Base-by-base conservation (phyloP, 2,329 filamentous ascomycete species). In the Escovopsis sp. region DNA sequence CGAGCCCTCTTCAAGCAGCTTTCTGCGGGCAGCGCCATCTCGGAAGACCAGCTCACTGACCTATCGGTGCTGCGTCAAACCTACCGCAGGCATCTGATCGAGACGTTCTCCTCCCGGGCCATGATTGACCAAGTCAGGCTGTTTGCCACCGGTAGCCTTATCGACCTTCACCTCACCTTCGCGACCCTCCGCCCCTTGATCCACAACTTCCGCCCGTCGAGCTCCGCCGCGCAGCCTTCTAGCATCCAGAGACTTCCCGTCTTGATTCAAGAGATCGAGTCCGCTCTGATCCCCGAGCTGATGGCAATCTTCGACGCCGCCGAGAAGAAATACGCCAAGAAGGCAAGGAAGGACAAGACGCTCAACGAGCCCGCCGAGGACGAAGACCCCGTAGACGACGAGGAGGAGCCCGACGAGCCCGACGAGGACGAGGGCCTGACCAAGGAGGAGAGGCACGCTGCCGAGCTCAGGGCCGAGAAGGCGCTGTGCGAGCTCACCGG, bases 121-220 rank as follows among this genome's bases (percentile, higher is more conserved):
- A 76, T 76, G 39, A 76, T 86, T 40, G 88, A 96, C 51, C 77
- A 86, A 40, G 68, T 95, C 35, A 79, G 85, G 35, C 69, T 91
- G 32, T 75, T 79, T 39, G 77, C 87, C 3, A 80, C 84, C 0
- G 79, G 84, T 39, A 79, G 76, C 37, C 67, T 93, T 7, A 79
- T 94, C 43, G 91, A 98, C 50, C 64, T 94, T 7, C 81, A 88
- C 59, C 79, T 81, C 16, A 70, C 87, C 9, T 89, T 94, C 55
- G 78, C 80, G 37, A 81, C 79, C 5, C 67, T 95, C 27, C 73
- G 79, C 40, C 68, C 74, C 35, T 59, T 62, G 35, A 63, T 72
- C 36, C 64, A 71, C 37, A 63, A 65, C 46, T 54, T 57, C 40
- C 52, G 50, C 8, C 50, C 51, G 2, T 51, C 44, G 37, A 50